Conservation (phyloP, 441 rosid genomes). For the Mallotus japonicus region DNA sequence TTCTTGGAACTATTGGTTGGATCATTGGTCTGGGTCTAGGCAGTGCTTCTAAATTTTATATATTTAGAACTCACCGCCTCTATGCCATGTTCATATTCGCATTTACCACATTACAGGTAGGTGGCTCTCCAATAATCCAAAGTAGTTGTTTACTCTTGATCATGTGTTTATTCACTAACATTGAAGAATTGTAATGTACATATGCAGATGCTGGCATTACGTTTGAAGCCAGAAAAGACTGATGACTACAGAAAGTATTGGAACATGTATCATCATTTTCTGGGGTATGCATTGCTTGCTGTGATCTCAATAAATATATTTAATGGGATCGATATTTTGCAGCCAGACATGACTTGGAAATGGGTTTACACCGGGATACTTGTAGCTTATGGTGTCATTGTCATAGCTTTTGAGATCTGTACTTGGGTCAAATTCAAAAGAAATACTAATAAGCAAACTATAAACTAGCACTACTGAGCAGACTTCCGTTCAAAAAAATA, state of each 20-base stretch:
- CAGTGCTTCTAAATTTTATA: slow-evolving; percentile 34
- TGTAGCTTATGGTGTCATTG: slow-evolving; percentile 21
- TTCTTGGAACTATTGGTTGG: slow-evolving; percentile 43
- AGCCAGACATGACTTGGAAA: slow-evolving; percentile 39
- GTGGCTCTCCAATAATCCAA: background rate
- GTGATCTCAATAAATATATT: slow-evolving; percentile 46
- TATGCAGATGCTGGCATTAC: slow-evolving; percentile 42
- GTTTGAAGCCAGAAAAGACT: slow-evolving; percentile 26
- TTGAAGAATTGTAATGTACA: no score
- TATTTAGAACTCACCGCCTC: slow-evolving; percentile 35
- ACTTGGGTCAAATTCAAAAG: slow-evolving; percentile 40
- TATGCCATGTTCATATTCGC: slow-evolving; percentile 43
- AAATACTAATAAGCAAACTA: background rate
- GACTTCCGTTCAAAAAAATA: no score
- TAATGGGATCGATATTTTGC: slow-evolving; percentile 42
- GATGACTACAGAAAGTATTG: slow-evolving; percentile 50
- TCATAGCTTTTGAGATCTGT: slow-evolving; percentile 33
- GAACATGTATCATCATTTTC: slow-evolving; percentile 57
- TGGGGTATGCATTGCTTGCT: slow-evolving; percentile 44
- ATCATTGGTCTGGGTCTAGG: slow-evolving; percentile 44
- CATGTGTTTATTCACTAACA: no score
- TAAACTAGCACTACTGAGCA: background rate
- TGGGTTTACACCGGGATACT: slow-evolving; percentile 42
- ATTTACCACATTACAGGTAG: slow-evolving; percentile 49
- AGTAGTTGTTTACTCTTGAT: no score